These are phyloP conservation scores for Vachellia pachyceras DNA, from an alignment of 306 rosid species.

Conservation along the genomic window DNA sequence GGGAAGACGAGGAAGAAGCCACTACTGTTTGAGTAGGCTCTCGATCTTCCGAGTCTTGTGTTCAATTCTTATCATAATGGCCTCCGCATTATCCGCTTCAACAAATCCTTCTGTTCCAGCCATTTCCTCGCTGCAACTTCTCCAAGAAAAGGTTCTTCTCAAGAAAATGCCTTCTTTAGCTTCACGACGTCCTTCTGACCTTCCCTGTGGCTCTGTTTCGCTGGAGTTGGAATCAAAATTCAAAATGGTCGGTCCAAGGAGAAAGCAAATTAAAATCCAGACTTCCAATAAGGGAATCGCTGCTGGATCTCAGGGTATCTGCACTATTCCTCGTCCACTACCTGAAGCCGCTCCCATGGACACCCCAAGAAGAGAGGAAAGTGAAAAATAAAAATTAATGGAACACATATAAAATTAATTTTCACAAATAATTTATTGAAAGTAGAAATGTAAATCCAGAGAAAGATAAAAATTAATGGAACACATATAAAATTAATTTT, in stretches of 20 bases:
- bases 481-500: too few species aligned
- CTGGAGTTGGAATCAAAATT: not conserved
- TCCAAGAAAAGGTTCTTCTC: not conserved
- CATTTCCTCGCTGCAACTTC: conserved; percentile 45
- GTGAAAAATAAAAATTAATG: too few species aligned
- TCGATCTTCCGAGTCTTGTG: conserved; percentile 95
- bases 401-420: too few species aligned
- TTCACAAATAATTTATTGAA: too few species aligned
- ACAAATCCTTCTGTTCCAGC: conserved; percentile 67
- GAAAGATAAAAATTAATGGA: too few species aligned
- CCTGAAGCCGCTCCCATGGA: too few species aligned
- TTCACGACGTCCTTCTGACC: not conserved
- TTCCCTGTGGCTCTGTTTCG: not conserved
- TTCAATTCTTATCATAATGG: conserved; percentile 92
- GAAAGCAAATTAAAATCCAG: not conserved
- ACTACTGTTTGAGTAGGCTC: conserved; percentile 87
- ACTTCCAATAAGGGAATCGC: not conserved
- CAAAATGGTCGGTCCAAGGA: not conserved
- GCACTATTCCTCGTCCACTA: too few species aligned
- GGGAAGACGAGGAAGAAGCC: not conserved
- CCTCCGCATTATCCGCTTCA: conserved; percentile 90
- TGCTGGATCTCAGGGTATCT: too few species aligned
- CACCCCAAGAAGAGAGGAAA: too few species aligned
- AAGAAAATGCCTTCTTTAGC: conserved; percentile 18
- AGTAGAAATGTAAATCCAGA: not conserved